These are phyloP conservation scores for Pogostemon cablin DNA, from an alignment of 257 asterid species.

Conservation along the genomic window DNA sequence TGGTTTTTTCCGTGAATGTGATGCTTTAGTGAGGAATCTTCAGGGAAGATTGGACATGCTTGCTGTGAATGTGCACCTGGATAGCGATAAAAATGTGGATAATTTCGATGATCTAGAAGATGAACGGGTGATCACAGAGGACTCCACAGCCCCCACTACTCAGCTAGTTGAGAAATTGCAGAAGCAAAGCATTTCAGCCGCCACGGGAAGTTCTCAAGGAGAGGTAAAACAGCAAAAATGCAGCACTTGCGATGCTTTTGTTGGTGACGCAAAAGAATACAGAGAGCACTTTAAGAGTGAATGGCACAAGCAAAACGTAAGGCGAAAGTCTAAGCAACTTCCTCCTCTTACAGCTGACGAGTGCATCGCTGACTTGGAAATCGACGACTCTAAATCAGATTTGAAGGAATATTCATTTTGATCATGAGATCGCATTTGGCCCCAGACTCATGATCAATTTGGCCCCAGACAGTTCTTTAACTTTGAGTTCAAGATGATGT, in stretches of 20 bases:
- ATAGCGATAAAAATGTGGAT: conserved; percentile 66
- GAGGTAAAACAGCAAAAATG: conserved; percentile 74
- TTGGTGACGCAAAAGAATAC: conserved; percentile 76
- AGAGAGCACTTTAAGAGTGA: conserved; percentile 96
- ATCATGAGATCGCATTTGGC: conserved; percentile 9
- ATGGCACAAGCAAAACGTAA: conserved; percentile 90
- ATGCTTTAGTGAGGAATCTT: conserved; percentile 64
- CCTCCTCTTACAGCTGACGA: conserved; percentile 87
- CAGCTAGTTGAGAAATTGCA: conserved; percentile 61
- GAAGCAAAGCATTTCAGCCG: conserved; percentile 51
- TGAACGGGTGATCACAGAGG: conserved; percentile 46
- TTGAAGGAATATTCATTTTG: conserved; percentile 84
- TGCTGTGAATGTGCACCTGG: conserved; percentile 81
- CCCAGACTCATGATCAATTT: too few species aligned
- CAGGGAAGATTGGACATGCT: conserved; percentile 87
- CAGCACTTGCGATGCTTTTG: conserved; percentile 74
- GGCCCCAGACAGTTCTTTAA: too few species aligned
- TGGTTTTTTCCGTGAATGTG: conserved; percentile 75
- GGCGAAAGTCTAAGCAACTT: conserved; percentile 82
- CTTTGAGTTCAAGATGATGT: too few species aligned
- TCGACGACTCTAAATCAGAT: conserved; percentile 70
- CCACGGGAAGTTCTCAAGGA: conserved; percentile 46
- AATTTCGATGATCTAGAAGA: conserved; percentile 76
- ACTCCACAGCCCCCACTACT: conserved; percentile 26
- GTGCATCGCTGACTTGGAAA: conserved; percentile 68